phyloP scores from a whole-genome alignment of 129 eudicot species.

The Dittrichia graveolens region DNA sequence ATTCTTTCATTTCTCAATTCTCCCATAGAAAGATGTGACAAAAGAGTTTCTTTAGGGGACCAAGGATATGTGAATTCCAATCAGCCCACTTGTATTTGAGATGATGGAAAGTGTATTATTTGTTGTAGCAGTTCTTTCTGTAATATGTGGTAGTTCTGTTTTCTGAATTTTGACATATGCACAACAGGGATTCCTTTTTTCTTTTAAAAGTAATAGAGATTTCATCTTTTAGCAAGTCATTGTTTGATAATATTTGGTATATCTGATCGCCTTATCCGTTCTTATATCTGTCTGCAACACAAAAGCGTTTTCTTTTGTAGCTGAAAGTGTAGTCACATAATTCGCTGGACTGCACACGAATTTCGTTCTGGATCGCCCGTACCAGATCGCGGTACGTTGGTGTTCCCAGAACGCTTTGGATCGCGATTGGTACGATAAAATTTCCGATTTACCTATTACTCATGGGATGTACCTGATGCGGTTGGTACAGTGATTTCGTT shows the following conservation, averaged over 20 bases:
- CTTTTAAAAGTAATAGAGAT: not conserved
- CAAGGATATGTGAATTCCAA: slow-evolving; percentile 23
- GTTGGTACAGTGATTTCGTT: too few species aligned
- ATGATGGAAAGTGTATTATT: slow-evolving; percentile 26
- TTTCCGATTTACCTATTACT: too few species aligned
- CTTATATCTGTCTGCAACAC: slow-evolving; percentile 14
- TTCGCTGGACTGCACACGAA: too few species aligned
- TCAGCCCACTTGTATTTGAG: slow-evolving; percentile 12
- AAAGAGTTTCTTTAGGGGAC: slow-evolving; percentile 29
- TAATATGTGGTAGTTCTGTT: slow-evolving; percentile 30
- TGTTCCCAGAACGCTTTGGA: too few species aligned
- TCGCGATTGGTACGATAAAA: too few species aligned
- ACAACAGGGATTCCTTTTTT: not conserved
- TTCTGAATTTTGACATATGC: slow-evolving; percentile 21
- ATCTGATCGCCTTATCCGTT: not conserved
- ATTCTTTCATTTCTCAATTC: slow-evolving; percentile 21
- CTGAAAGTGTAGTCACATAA: not conserved
- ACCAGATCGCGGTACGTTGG: too few species aligned
- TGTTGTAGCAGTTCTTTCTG: slow-evolving; percentile 20
- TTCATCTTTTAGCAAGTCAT: not conserved
- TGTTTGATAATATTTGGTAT: not conserved
- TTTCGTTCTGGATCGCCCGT: too few species aligned
- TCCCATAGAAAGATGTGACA: slow-evolving; percentile 20
- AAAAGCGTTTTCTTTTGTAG: not conserved
- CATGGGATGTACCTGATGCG: too few species aligned